These are phyloP conservation scores for Microstroma glucosiphilum DNA, from an alignment of 1,284 basidiomycete species.

Conservation along the genomic window DNA sequence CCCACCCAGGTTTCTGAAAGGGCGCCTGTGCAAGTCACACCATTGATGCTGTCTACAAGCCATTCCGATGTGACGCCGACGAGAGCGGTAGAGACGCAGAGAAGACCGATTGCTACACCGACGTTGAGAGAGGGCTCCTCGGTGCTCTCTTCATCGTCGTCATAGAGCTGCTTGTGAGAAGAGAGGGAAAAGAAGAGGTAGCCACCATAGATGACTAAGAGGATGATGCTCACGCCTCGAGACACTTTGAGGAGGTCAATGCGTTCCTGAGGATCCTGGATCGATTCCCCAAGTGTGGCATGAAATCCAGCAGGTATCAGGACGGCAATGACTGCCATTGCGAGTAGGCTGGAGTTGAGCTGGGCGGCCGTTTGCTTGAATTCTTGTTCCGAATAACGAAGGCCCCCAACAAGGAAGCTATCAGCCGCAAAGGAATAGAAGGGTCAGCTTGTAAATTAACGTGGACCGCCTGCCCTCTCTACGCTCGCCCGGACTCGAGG, in stretches of 20 bases:
- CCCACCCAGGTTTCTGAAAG: conserved; percentile 38
- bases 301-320: conserved; percentile 44
- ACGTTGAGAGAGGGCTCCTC: conserved; percentile 38
- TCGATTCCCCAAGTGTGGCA: conserved; percentile 27
- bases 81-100: conserved; percentile 30
- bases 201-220: conserved; percentile 39
- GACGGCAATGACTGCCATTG: conserved; percentile 43
- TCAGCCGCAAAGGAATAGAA: not conserved
- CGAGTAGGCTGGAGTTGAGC: conserved; percentile 25
- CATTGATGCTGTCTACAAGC: conserved; percentile 37
- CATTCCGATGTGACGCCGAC: conserved; percentile 44
- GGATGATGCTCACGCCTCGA: conserved; percentile 31
- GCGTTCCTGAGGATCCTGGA: conserved; percentile 27
- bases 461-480: not conserved
- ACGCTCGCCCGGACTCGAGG: not conserved
- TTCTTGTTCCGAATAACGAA: conserved; percentile 29
- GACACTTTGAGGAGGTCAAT: conserved; percentile 37
- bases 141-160: conserved; percentile 26
- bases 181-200: conserved; percentile 34
- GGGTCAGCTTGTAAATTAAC: not conserved
- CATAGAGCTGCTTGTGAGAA: conserved; percentile 32
- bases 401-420: conserved; percentile 38
- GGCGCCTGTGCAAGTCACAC: conserved; percentile 22
- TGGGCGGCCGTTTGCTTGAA: conserved; percentile 23
- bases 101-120: conserved; percentile 22